Evolutionary conservation across 2,329 filamentous ascomycete species (phyloP).

Genomic region (Scedosporium apiospermum): DNA sequence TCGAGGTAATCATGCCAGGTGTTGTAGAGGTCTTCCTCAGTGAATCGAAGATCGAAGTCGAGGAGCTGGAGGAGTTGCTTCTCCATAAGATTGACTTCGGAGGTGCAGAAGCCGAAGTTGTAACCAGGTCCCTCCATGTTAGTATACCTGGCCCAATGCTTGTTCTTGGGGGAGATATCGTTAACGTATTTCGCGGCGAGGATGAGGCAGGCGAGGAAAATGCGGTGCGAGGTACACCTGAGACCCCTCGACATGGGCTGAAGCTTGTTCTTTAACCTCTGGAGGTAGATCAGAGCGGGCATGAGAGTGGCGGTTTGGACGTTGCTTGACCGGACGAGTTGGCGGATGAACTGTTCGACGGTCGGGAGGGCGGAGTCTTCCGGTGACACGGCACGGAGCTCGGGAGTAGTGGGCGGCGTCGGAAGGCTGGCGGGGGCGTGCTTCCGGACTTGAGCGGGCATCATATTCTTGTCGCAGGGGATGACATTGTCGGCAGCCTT

Average conservation of each 20-base stretch:
- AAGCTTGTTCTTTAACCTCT: conserved; percentile 70
- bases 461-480: conserved; percentile 58
- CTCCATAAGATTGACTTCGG: conserved; percentile 99
- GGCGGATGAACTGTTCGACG: conserved; percentile 83
- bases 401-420: conserved; percentile 41
- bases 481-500: conserved; percentile 69
- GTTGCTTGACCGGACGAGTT: conserved; percentile 84
- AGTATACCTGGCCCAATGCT: conserved; percentile 97
- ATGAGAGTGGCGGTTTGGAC: conserved; percentile 96
- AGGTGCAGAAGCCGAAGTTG: conserved; percentile 83
- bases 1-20: conserved; percentile 83
- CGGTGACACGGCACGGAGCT: conserved; percentile 34
- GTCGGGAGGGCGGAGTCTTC: conserved; percentile 58
- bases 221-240: conserved; percentile 91
- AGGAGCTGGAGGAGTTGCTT: conserved; percentile 93
- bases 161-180: conserved; percentile 98
- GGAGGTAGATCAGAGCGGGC: conserved; percentile 91
- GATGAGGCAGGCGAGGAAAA: conserved; percentile 85
- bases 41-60: conserved; percentile 88
- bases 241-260: conserved; percentile 94
- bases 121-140: conserved; percentile 55
- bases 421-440: conserved; percentile 28
- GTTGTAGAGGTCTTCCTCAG: conserved; percentile 72
- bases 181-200: conserved; percentile 94
- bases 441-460: conserved; percentile 31